Evolutionary conservation across 495 filamentous ascomycete genomes (phyloP).

Genomic region (Xylaria curta): DNA sequence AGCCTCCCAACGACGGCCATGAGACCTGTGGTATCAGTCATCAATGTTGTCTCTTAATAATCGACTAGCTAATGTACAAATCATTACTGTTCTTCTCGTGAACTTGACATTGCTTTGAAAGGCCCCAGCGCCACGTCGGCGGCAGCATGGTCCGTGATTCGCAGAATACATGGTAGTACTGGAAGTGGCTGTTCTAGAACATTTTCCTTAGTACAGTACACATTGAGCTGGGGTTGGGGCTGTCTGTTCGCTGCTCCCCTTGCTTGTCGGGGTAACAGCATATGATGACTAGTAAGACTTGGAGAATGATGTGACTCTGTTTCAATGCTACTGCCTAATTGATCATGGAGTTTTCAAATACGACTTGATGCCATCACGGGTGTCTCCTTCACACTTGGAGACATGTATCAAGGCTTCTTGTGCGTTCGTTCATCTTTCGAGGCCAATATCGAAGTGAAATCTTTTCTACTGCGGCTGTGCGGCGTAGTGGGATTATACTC

Average conservation of each 20-base stretch:
- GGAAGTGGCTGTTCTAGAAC: slow-evolving; percentile 9
- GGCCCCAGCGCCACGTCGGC: not conserved
- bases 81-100: slow-evolving; percentile 13
- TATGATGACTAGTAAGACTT: slow-evolving; percentile 9
- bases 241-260: not conserved
- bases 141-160: slow-evolving; percentile 6
- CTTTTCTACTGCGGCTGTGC: not conserved
- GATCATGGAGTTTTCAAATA: slow-evolving; percentile 5
- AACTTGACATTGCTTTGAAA: not conserved
- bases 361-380: not conserved
- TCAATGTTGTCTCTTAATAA: not conserved
- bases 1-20: not conserved
- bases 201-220: slow-evolving; percentile 2
- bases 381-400: not conserved
- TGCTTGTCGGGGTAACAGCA: slow-evolving; percentile 10
- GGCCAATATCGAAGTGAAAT: not conserved
- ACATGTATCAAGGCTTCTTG: not conserved
- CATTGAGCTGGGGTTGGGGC: not conserved
- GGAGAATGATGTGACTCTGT: not conserved
- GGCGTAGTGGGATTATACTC: slow-evolving; percentile 4
- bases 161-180: not conserved
- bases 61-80: not conserved
- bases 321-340: slow-evolving; percentile 6
- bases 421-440: not conserved
- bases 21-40: not conserved